These are phyloP conservation scores for Penicillium arizonense DNA, from an alignment of 495 filamentous ascomycete species.

Conservation along the genomic window DNA sequence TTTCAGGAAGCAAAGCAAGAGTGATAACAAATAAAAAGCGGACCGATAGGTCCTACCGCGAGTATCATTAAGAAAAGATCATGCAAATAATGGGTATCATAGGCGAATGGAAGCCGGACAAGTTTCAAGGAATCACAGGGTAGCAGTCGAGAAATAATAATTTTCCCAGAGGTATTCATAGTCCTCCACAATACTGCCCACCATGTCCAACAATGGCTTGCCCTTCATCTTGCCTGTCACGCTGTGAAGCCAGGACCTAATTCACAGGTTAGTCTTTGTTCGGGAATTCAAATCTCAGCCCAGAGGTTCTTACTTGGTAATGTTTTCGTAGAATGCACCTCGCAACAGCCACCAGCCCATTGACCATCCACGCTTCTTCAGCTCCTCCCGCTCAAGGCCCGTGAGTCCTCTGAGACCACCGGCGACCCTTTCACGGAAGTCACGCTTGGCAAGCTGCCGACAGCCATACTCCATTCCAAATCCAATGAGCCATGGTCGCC, in stretches of 20 bases:
- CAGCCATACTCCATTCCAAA: slow-evolving; percentile 84
- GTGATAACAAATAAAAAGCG: slow-evolving; percentile 12
- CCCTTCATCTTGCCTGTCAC: slow-evolving; percentile 66
- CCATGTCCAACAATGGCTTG: slow-evolving; percentile 73
- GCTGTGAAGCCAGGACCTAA: slow-evolving; percentile 57
- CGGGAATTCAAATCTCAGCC: neutral
- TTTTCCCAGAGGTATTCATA: slow-evolving; percentile 98
- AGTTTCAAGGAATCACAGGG: slow-evolving; percentile 42
- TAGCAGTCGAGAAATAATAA: slow-evolving; percentile 85
- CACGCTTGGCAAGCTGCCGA: slow-evolving; percentile 75
- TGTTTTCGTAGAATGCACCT: slow-evolving; percentile 92
- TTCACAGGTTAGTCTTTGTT: slow-evolving; percentile 28
- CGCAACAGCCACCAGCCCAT: slow-evolving; percentile 94
- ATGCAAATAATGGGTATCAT: slow-evolving; percentile 20
- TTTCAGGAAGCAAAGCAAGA: neutral
- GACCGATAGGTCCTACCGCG: neutral
- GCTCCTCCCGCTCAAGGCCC: slow-evolving; percentile 82
- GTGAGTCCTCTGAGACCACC: slow-evolving; percentile 71
- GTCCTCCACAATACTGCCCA: slow-evolving; percentile 84
- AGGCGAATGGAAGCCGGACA: slow-evolving; percentile 9
- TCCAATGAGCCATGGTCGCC: slow-evolving; percentile 90
- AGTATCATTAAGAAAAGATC: slow-evolving; percentile 6
- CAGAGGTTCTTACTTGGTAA: slow-evolving; percentile 63
- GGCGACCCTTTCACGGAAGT: slow-evolving; percentile 61
- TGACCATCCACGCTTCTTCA: slow-evolving; percentile 79